Conservation (phyloP, 2,329 filamentous ascomycete genomes). For the Cytospora mali region DNA sequence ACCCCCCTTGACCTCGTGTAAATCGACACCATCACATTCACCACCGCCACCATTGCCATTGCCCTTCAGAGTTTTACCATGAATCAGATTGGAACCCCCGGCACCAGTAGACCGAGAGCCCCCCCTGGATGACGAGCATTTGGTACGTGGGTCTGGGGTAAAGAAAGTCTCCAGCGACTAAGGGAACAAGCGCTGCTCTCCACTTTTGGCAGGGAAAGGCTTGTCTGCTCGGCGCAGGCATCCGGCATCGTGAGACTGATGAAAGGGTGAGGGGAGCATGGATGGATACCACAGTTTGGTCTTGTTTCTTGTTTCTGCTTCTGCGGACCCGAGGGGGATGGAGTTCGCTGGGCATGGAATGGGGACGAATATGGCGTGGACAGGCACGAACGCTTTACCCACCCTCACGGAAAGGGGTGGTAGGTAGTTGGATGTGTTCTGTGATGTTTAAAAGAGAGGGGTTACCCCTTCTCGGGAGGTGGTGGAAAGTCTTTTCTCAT, state of each 20-base stretch:
- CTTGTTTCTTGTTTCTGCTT: constrained; percentile 12
- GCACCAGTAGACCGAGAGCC: neutral
- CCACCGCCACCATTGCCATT: neutral
- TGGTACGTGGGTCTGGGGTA: constrained; percentile 21
- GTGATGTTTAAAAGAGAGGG: neutral
- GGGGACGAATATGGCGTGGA: constrained; percentile 4
- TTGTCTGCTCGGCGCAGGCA: neutral
- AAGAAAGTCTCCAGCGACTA: neutral
- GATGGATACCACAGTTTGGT: neutral
- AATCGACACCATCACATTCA: neutral
- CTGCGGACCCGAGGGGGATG: neutral
- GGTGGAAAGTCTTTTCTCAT: neutral
- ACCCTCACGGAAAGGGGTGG: neutral
- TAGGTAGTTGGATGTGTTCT: too few relatives aligned
- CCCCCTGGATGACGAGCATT: neutral
- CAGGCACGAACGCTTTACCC: neutral
- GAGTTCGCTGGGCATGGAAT: constrained; percentile 1
- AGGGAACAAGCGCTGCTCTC: constrained; percentile 4
- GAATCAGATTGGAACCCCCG: neutral
- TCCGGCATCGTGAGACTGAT: constrained; percentile 10
- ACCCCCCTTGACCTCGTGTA: neutral
- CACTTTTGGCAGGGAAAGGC: constrained; percentile 11
- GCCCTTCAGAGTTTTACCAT: neutral
- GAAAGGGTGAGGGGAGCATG: constrained; percentile 12
- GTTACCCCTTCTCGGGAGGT: neutral